Base-by-base conservation (phyloP, 2,329 filamentous ascomycete genomes). In the Calcarisporium arbuscula region DNA sequence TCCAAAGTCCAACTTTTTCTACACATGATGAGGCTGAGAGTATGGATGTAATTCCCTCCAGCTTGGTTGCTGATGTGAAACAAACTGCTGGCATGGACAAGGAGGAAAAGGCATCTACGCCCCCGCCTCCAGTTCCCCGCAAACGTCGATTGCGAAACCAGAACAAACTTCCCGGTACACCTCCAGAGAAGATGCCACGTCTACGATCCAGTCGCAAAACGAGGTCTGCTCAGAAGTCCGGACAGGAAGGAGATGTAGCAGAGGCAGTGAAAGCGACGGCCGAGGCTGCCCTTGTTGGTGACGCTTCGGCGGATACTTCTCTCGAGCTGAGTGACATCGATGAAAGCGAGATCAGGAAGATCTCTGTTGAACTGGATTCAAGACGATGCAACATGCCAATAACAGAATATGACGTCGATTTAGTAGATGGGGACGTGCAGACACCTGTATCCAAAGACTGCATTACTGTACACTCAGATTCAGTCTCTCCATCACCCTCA, bases 341-440 rank as follows among this genome's bases (percentile, higher is more conserved):
- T 30, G 68, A 74, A 38, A 59, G 55, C 21, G 67, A 67, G 43
- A 60, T 72, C 47, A 52, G 68, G 31, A 60, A 64, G 32, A 56
- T 75, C 6, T 62, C 68, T 4, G 61, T 66, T n/a, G 68, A 73
- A 43, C 50, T 74, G 8, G 70, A 72, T 42, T 59, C 64, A 18
- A 58, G 54, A 16, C 58, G 54, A 31, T 55, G 56, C 39, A 32
- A 33, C 19, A 14, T 18, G 14, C 27, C 30, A 15, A 12, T 26
- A 27, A 8, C 11, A 17, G 27, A 36, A 10, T 25, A 9, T 10
- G 22, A 25, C 14, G 17, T 20, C 6, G 25, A 22, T 8, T 17
- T n/a, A n/a, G n/a, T n/a, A n/a, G n/a, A n/a, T n/a, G n/a, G n/a
- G n/a, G n/a, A n/a, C n/a, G n/a, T n/a, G n/a, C n/a, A n/a, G n/a